Evolutionary conservation across 2,329 filamentous ascomycete species (phyloP), one percentile per base, ranked within the genome.

Genomic region (Sporothrix globosa): DNA sequence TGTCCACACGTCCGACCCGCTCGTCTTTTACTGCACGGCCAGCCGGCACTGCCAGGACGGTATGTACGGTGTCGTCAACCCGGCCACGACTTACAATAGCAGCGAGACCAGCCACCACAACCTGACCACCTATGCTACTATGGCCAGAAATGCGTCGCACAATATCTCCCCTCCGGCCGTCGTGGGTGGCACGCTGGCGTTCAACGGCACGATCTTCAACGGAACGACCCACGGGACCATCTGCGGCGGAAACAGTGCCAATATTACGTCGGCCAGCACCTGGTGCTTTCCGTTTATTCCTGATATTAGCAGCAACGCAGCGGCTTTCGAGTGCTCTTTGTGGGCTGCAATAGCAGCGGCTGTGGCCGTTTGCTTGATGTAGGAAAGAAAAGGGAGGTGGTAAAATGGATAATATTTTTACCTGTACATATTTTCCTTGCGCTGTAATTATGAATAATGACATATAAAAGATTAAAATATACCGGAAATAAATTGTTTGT

Each of bases 11-110:
- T 77, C 76, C 9, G 79, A 80, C 71, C 82, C 82, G 19, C 77
- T 83, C 41, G 82, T 82, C 77, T 83, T 79, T 77, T 84, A 84
- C 78, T 83, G 82, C 77, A 78, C 81, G 2, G 78, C 76, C 73
- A 67, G 68, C 39, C 58, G 60, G 46, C 82, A 84, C 76, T 84
- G 82, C 76, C 79, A 82, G 71, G 73, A 68, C 34, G 82, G 82
- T 71, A 84, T 84, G 82, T 79, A 80, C 66, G 82, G 81, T 46
- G 80, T 82, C 56, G 79, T 84, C 73, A 84, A 84, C 74, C 78
- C 81, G 2, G 48, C 70, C 9, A 71, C 71, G 41, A 30, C 21
- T 52, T 6, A n/a, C 48, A 63, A 39, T 27, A 27, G 30, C 21
- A 68, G 10, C 21, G 27, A 6, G 17, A 9, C 1, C 44, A 21